Base-by-base conservation (phyloP, 2,329 filamentous ascomycete genomes). In the Pezicula neosporulosa region DNA sequence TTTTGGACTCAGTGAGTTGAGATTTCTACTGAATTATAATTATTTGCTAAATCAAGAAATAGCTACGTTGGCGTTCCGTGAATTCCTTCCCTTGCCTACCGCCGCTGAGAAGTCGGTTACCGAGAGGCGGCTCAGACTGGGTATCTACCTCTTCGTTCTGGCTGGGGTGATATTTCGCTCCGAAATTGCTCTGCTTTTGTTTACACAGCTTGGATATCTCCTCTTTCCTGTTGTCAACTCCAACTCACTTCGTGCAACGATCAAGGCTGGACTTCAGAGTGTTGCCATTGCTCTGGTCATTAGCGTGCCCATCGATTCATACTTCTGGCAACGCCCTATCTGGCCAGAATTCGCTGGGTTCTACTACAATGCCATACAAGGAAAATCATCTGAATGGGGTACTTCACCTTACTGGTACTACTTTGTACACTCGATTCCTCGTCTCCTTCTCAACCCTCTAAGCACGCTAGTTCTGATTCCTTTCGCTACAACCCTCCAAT, bases 281-380 rank as follows among this genome's bases (percentile, higher is more conserved):
- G 80, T 85, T 15, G 36, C 78, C n/a, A 71, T 86, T 42, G 86
- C 89, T 1, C 77, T 97, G 1, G 57, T 74, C 12, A 71, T 86
- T 35, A 91, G 91, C 0, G 76, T 96, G 13, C 78, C 83, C 2
- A 69, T 96, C 33, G 94, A 99, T 75, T 93, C 89, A 1, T 93
- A 91, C 72, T 96, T 97, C 73, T 99, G 93, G 94, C 90, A 93
- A 64, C 82, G 80, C 54, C 80, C 79, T 1, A 71, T 96, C 28
- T 99, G 94, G 94, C 92, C 94, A 1, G 94, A 99, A 69, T 82
- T 95, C 54, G 83, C 81, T 60, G 91, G 84, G 2, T 97, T 99
- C 72, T 85, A 89, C 68, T 97, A 88, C 77, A 99, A 99, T 68
- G 91, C 90, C 50, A 72, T 97, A 47, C 80, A 87, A 49, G 90